phyloP scores from a whole-genome alignment of 352 stramenopile genomes.

The Globisporangium irregulare region DNA sequence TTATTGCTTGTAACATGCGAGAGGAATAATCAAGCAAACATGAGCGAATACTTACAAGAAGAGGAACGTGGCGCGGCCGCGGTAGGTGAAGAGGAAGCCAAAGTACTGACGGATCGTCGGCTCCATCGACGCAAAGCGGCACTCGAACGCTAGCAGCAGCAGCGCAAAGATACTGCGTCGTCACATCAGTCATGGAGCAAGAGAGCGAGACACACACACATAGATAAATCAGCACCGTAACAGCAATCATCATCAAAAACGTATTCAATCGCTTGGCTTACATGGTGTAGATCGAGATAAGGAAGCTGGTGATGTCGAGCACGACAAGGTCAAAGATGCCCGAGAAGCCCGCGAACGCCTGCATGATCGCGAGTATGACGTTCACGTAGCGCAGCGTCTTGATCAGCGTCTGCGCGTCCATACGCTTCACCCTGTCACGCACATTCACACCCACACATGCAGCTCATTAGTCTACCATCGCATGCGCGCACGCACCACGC shows the following conservation, averaged over 20 bases:
- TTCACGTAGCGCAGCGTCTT: conserved; percentile 84
- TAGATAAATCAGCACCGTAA: not conserved
- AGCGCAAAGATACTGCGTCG: conserved; percentile 74
- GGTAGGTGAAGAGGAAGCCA: conserved; percentile 88
- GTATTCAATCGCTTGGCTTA: conserved; percentile 20
- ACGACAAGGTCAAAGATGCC: conserved; percentile 83
- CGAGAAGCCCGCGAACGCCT: conserved; percentile 78
- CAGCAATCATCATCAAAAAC: too few species aligned
- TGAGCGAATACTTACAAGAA: conserved; percentile 44
- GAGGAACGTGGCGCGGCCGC: conserved; percentile 78
- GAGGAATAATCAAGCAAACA: not conserved
- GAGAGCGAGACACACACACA: not conserved
- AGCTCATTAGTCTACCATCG: not conserved
- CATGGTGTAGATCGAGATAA: conserved; percentile 87
- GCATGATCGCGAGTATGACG: conserved; percentile 73
- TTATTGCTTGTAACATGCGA: not conserved
- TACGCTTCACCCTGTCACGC: conserved; percentile 50
- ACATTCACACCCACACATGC: not conserved
- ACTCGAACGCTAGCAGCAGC: conserved; percentile 82
- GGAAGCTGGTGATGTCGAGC: conserved; percentile 85
- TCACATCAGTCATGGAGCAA: not conserved
- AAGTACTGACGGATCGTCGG: conserved; percentile 82
- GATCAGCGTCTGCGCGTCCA: conserved; percentile 69
- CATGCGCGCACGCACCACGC: not conserved
- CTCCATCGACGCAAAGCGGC: conserved; percentile 86